Percentiles rank a stretch among this genome's conserved stretches.
Evolutionary conservation across 164 flowering plant genomes (phyloP).

Genomic region (Sedum album): DNA sequence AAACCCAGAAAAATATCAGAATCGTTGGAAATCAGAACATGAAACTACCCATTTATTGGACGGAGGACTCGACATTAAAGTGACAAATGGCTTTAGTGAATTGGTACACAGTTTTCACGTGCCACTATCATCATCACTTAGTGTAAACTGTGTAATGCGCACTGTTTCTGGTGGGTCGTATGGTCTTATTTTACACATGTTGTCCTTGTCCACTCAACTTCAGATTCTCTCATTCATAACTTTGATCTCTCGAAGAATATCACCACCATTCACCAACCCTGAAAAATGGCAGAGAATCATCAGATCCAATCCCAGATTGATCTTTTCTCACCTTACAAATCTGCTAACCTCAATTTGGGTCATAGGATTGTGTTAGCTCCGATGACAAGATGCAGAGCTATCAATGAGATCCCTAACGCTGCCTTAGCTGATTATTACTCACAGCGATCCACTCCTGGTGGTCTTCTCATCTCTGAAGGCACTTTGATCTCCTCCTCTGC

Average conservation of each 20-base stretch:
- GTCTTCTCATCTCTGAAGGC: constrained; percentile 13
- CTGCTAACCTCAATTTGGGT: not conserved
- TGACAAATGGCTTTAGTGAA: too few relatives aligned
- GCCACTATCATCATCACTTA: not conserved
- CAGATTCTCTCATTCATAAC: too few relatives aligned
- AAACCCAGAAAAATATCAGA: too few relatives aligned
- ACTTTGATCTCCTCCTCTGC: constrained; percentile 11
- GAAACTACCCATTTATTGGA: not conserved
- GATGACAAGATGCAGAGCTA: constrained; percentile 15
- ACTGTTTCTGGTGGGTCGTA: not conserved
- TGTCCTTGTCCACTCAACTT: not conserved
- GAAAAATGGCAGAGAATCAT: not conserved
- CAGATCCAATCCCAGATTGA: not conserved
- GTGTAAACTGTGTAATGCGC: too few relatives aligned
- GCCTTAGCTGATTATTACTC: constrained; percentile 12
- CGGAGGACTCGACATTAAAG: not conserved
- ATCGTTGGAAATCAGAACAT: too few relatives aligned
- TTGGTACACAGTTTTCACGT: not conserved
- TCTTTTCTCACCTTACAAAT: not conserved
- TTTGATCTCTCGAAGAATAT: too few relatives aligned
- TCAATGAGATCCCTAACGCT: constrained; percentile 8
- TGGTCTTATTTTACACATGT: not conserved
- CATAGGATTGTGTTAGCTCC: constrained; percentile 12
- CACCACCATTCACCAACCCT: not conserved
- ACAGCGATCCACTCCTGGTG: constrained; percentile 12